Percentiles rank a stretch among this genome's conserved stretches.
These are phyloP conservation scores for Scheffersomyces insectosa DNA, from an alignment of 1,139 yeast species.

Conservation along the genomic window DNA sequence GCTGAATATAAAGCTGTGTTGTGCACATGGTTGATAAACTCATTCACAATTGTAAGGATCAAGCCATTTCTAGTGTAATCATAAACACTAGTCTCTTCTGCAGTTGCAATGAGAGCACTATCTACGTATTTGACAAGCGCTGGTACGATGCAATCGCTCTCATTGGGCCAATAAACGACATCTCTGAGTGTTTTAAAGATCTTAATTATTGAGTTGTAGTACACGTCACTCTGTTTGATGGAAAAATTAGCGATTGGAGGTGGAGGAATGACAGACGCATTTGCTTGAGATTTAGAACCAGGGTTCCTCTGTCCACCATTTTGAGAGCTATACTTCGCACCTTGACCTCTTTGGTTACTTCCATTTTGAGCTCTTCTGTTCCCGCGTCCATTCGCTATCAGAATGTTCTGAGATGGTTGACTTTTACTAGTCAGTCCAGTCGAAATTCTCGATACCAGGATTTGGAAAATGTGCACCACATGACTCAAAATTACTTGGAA, in stretches of 20 bases:
- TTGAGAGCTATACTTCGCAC: background rate
- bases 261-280: conserved; percentile 10
- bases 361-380: too few relatives aligned
- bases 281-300: conserved; percentile 12
- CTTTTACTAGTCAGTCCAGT: conserved; percentile 5
- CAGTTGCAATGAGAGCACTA: conserved; percentile 34
- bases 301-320: background rate
- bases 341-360: too few relatives aligned
- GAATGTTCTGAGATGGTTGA: conserved; percentile 1
- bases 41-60: conserved; percentile 46
- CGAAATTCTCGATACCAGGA: conserved; percentile 36
- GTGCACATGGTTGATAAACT: conserved; percentile 43
- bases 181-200: conserved; percentile 50
- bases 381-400: too few relatives aligned
- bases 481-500: conserved; percentile 39
- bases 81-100: conserved; percentile 43
- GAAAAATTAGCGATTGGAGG: conserved; percentile 10
- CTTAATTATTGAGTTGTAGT: conserved; percentile 40
- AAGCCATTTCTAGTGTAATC: conserved; percentile 47
- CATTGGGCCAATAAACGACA: conserved; percentile 26
- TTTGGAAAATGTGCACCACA: conserved; percentile 35
- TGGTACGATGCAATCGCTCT: conserved; percentile 7
- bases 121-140: conserved; percentile 27
- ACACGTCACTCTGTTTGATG: conserved; percentile 30
- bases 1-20: conserved; percentile 12